A percentile compares a stretch with the other conserved stretches of the same genome.
phyloP scores from a whole-genome alignment of 441 rosid genomes.

The Pelargonium australe region DNA sequence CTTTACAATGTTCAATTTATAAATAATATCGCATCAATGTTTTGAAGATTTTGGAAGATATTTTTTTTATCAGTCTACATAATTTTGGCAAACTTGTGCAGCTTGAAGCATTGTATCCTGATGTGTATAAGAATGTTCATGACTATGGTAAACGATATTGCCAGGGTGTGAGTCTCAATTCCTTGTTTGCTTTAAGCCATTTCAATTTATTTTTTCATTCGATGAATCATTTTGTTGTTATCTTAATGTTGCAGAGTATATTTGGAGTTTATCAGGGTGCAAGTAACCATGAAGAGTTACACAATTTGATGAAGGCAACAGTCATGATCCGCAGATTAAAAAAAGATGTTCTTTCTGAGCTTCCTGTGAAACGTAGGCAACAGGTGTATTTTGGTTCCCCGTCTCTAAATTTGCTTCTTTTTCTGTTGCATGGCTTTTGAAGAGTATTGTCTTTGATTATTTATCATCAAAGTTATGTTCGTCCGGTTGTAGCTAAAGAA shows the following conservation, averaged over 20 bases:
- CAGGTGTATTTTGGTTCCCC: slow-evolving; percentile 44
- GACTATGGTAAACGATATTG: slow-evolving; percentile 91
- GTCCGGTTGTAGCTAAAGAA: background rate
- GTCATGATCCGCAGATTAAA: slow-evolving; percentile 94
- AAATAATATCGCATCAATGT: slow-evolving; percentile 12
- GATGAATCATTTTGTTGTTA: slow-evolving; percentile 16
- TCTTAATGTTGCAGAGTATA: slow-evolving; percentile 47
- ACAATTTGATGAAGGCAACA: slow-evolving; percentile 94
- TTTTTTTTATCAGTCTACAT: background rate
- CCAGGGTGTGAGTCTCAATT: slow-evolving; percentile 60
- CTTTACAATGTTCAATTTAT: slow-evolving; percentile 1
- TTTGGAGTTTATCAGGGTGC: slow-evolving; percentile 94
- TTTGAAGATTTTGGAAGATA: slow-evolving; percentile 14
- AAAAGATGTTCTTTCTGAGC: slow-evolving; percentile 86
- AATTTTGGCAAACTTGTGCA: slow-evolving; percentile 24
- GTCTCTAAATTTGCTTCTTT: background rate
- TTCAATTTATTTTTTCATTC: background rate
- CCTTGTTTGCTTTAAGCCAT: slow-evolving; percentile 13
- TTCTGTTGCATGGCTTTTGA: background rate
- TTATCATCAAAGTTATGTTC: background rate
- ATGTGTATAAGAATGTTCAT: slow-evolving; percentile 70
- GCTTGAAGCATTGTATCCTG: slow-evolving; percentile 93
- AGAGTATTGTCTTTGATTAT: background rate
- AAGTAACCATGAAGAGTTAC: slow-evolving; percentile 96
- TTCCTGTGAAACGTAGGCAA: slow-evolving; percentile 88